Evolutionary conservation across 192 early-diverging fungal genomes (phyloP).

Genomic region (Rhizophagus clarus): DNA sequence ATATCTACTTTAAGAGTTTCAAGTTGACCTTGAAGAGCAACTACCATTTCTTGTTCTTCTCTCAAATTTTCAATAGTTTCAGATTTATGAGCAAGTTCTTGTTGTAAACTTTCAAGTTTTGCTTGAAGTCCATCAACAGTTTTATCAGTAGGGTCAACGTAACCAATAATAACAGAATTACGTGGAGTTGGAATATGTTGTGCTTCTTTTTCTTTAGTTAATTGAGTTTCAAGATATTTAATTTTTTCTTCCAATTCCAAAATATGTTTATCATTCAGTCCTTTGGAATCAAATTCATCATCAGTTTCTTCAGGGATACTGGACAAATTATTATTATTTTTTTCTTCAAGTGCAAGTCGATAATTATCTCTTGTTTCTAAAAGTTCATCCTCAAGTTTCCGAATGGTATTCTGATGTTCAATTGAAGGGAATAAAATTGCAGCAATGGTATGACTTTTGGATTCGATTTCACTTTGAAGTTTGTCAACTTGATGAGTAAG

Average conservation of each 20-base stretch:
- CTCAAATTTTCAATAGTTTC: background rate
- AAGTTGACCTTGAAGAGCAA: constrained; percentile 23
- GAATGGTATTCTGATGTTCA: constrained; percentile 26
- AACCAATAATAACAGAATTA: background rate
- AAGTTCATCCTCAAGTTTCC: constrained; percentile 19
- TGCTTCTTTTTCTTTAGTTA: constrained; percentile 17
- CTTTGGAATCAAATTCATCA: background rate
- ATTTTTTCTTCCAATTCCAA: constrained; percentile 14
- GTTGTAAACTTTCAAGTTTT: constrained; percentile 21
- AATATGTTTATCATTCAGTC: background rate
- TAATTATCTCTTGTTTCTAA: constrained; percentile 16
- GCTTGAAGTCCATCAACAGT: constrained; percentile 10
- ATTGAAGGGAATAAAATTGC: constrained; percentile 24
- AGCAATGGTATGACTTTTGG: constrained; percentile 34
- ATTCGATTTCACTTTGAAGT: constrained; percentile 28
- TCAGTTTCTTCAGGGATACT: background rate
- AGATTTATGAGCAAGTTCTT: constrained; percentile 18
- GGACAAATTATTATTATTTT: background rate
- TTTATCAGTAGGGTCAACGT: background rate
- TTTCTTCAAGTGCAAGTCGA: constrained; percentile 1
- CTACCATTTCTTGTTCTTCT: constrained; percentile 28
- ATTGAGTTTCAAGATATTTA: constrained; percentile 20
- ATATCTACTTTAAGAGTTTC: constrained; percentile 20
- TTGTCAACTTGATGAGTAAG: constrained; percentile 21
- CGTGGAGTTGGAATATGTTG: constrained; percentile 16